Base-by-base conservation (phyloP, 23 red algal genomes). In the Gracilariopsis chorda region DNA sequence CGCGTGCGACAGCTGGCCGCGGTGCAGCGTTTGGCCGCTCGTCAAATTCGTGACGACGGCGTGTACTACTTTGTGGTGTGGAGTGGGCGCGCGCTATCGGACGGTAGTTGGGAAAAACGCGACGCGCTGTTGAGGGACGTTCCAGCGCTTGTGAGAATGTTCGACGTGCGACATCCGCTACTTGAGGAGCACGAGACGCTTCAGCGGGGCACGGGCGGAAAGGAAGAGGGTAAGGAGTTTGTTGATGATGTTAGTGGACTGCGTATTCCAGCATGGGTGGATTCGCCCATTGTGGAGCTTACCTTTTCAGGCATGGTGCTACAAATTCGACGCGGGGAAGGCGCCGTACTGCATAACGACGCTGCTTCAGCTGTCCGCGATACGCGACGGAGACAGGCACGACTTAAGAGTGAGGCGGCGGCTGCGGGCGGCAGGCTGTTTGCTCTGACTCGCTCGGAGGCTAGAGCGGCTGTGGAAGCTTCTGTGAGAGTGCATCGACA, bases 101-200 rank as follows among this genome's bases (percentile, higher is more conserved):
- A 90, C 37, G 86, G 70, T 49, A 77, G 67, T n/a, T 90, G 86
- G 86, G 86, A 90, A 70, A 65, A 25, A 13, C 67, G 86, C 21
- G 86, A 90, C 39, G 52, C 70, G 56, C 35, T 90, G 51, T 63
- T 90, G 86, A 63, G 42, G 20, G 86, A 90, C 63, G 86, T 90
- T 34, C 86, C 86, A 23, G 86, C 20, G 9, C 19, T 90, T 37
- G 86, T 90, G n/a, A 21, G 72, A n/a, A 35, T 21, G 12, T 90
- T 90, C 55, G 86, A 90, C 42, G 51, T 90, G 52, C 45, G 49
- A 44, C 86, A 90, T 49, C 86, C 86, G 16, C 7, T 59, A 45
- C 24, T 57, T 37, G 3, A 43, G 23, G 76, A 67, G 59, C 10
- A 74, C 7, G 82, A 23, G 25, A 87, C 46, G 21, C 41, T 49